phyloP scores from a whole-genome alignment of 2,329 filamentous ascomycete species.

The Nannizziopsis arthrosporioides region DNA sequence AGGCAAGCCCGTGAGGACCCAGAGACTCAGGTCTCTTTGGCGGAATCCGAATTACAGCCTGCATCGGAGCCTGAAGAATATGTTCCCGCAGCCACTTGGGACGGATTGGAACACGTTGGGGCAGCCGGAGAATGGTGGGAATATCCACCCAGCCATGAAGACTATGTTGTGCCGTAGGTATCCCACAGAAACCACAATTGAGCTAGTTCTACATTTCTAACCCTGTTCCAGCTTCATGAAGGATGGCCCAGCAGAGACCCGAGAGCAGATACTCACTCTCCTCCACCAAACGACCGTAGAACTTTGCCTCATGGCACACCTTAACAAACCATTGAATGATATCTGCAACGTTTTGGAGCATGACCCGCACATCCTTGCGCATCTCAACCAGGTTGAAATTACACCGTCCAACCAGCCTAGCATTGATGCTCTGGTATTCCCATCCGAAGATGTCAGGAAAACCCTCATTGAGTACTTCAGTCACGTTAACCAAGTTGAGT shows the following conservation, averaged over 20 bases:
- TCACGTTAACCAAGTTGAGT: conserved; percentile 12
- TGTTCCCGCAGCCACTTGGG: conserved; percentile 39
- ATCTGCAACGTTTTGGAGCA: conserved; percentile 27
- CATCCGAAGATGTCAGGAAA: conserved; percentile 22
- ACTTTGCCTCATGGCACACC: conserved; percentile 39
- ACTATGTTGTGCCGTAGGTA: conserved; percentile 36
- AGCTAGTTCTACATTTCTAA: not conserved
- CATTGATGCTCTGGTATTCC: conserved; percentile 23
- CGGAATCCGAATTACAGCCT: conserved; percentile 7
- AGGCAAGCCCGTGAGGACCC: conserved; percentile 18
- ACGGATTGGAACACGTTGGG: conserved; percentile 45
- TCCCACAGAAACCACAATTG: no score
- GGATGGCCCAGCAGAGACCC: conserved; percentile 25
- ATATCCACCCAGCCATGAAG: conserved; percentile 25
- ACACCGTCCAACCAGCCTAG: conserved; percentile 15
- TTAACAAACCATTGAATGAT: conserved; percentile 28
- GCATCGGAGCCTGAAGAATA: conserved; percentile 27
- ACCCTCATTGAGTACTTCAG: conserved; percentile 28
- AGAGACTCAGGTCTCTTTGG: conserved; percentile 11
- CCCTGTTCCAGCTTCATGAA: conserved; percentile 26
- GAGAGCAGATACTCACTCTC: conserved; percentile 29
- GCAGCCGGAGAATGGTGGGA: conserved; percentile 34
- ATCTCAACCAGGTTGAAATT: conserved; percentile 26
- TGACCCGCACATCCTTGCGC: conserved; percentile 22
- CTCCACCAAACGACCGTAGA: conserved; percentile 49